Evolutionary conservation across 192 early-diverging fungal species (phyloP).

Genomic region (Diversispora eburnea): DNA sequence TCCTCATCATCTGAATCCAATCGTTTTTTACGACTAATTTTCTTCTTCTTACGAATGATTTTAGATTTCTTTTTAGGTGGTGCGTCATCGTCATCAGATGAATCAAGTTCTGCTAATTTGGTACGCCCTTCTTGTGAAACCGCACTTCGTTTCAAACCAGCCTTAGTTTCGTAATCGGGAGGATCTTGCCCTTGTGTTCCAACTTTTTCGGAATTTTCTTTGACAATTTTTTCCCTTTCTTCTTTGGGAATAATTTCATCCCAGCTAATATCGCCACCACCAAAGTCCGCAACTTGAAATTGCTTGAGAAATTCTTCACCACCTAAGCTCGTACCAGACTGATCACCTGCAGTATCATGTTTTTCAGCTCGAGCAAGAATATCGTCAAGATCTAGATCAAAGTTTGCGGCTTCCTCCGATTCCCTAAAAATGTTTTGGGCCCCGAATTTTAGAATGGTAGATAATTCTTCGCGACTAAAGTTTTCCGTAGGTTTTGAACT

Average conservation of each 20-base stretch:
- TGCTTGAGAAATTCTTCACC: constrained; percentile 92
- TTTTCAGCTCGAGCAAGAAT: constrained; percentile 94
- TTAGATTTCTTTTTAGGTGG: not conserved
- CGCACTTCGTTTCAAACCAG: not conserved
- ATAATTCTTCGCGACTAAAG: constrained; percentile 85
- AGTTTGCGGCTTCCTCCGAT: constrained; percentile 60
- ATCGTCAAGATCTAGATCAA: constrained; percentile 96
- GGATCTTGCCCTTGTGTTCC: constrained; percentile 11
- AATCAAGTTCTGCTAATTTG: not conserved
- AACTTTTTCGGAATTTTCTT: constrained; percentile 20
- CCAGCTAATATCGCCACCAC: constrained; percentile 75
- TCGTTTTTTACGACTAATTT: not conserved
- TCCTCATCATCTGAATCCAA: not conserved
- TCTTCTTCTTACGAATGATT: constrained; percentile 3
- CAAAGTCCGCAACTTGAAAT: constrained; percentile 90
- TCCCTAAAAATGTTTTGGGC: constrained; percentile 96
- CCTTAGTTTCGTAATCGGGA: not conserved
- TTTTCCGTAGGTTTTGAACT: constrained; percentile 38
- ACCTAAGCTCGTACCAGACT: constrained; percentile 58
- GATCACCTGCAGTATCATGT: constrained; percentile 69
- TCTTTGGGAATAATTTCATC: constrained; percentile 93
- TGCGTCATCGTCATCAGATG: not conserved
- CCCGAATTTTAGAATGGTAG: constrained; percentile 96
- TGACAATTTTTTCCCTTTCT: constrained; percentile 60
- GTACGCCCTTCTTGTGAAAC: not conserved